Conservation (phyloP, 208 protist species). For the Naegleria gruberi region DNA sequence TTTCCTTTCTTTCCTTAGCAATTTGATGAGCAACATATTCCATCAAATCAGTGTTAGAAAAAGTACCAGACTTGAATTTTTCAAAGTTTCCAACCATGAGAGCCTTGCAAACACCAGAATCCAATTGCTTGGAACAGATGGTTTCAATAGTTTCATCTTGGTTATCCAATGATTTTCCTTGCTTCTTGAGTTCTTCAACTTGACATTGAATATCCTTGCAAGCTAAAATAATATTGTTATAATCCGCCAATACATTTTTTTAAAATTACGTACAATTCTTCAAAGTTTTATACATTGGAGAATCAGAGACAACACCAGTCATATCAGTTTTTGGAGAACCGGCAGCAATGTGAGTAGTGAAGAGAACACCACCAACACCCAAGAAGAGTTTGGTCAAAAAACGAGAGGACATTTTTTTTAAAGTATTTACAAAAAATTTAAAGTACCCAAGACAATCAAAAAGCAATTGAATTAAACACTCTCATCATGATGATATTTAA, state of each 20-base stretch:
- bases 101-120: not conserved
- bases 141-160: not conserved
- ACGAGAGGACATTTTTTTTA: not conserved
- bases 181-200: not conserved
- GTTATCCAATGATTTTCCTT: not conserved
- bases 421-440: not conserved
- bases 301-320: not conserved
- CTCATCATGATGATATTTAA: too few relatives aligned
- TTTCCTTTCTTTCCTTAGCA: not conserved
- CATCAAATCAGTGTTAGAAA: not conserved
- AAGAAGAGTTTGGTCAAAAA: not conserved
- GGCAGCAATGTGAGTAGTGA: not conserved
- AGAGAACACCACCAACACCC: not conserved
- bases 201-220: not conserved
- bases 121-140: not conserved
- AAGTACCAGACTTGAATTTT: not conserved
- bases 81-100: not conserved
- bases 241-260: not conserved
- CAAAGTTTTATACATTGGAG: not conserved
- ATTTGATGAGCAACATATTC: not conserved
- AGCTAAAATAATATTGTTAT: not conserved
- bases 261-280: not conserved
- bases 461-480: too few relatives aligned
- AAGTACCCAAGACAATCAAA: too few relatives aligned
- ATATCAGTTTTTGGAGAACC: not conserved